Base-by-base conservation (phyloP, 2,329 filamentous ascomycete genomes). In the Coccinonectria pachysandricola region DNA sequence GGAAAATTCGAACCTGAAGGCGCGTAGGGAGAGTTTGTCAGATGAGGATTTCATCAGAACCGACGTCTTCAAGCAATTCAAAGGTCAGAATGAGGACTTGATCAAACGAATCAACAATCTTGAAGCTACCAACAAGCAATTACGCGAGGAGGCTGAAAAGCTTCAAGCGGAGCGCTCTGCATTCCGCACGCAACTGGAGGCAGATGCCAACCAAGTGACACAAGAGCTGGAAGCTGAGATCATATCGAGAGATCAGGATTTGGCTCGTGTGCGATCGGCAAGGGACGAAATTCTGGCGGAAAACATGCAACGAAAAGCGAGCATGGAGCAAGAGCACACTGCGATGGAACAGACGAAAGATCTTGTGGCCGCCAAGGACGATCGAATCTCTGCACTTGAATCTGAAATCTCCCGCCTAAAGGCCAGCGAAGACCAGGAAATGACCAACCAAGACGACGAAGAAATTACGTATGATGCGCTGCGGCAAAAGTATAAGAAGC, bases 11-110 rank as follows among this genome's bases (percentile, higher is more conserved):
- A 69, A 75, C 5, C 60, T 88, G 17, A 86, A 67, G 44, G 57
- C 62, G 10, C 68, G 77, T 50, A 65, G 82, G 24, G 76, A 83
- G 9, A 77, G 72, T 29, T 62, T 87, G 22, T 80, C 82, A 0
- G 91, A 98, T 45, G 91, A 98, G 36, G 91, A 98, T 44, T 96
- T 92, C 49, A 78, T 86, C 20, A 77, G 85, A 31, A 94, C 86
- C 4, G 86, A 95, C 44, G 68, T 94, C 3, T 98, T 94, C 68
- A 96, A 94, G 57, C 75, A 82, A 36, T 71, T 95, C 48, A 92
- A 87, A 57, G 71, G 71, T 13, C 85, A 95, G 45, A 83, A 92
- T 44, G 91, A 96, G 47, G 88, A 96, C 43, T 72, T 93, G 7
- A 85, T 95, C 42, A 88, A 84, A 53, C 78, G 85, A 19, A 77